Percentiles rank a stretch among this genome's conserved stretches.
Conservation (phyloP, 1,284 basidiomycete genomes). For the Sphaerobolus stellatus region DNA sequence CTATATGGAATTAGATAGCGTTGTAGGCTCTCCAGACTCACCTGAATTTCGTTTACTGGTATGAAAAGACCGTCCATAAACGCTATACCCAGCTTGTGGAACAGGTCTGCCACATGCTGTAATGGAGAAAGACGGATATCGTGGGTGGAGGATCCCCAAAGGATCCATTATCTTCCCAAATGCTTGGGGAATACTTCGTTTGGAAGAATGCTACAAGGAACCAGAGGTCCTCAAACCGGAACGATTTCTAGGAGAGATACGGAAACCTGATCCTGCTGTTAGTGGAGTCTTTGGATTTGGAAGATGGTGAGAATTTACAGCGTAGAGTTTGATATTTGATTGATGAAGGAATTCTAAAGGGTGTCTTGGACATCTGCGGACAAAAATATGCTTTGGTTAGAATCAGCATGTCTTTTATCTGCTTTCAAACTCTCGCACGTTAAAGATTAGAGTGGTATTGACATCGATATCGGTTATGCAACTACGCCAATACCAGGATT, state of each 20-base stretch:
- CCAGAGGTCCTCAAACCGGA: not conserved
- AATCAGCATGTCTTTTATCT: not conserved
- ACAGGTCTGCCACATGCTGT: conserved; percentile 47
- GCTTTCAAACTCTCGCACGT: not conserved
- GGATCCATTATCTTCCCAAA: conserved; percentile 9
- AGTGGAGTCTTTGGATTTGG: not conserved
- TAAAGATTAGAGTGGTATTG: not conserved
- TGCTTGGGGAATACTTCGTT: not conserved
- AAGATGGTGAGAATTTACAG: not conserved
- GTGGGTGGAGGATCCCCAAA: conserved; percentile 8
- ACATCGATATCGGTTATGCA: not conserved
- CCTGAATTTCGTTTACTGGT: too few relatives aligned
- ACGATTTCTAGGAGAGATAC: not conserved
- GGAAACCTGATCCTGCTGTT: not conserved
- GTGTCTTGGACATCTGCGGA: not conserved
- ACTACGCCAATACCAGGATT: not conserved
- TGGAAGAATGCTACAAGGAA: not conserved
- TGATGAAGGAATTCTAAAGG: not conserved
- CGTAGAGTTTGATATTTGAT: not conserved
- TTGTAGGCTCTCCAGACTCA: too few relatives aligned
- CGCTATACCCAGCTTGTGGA: too few relatives aligned
- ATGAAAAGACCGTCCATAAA: too few relatives aligned
- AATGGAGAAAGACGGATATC: conserved; percentile 11
- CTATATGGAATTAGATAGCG: too few relatives aligned
- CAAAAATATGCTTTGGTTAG: conserved; percentile 1